phyloP scores from a whole-genome alignment of 768 basidiomycete genomes.

The Serendipita vermifera region DNA sequence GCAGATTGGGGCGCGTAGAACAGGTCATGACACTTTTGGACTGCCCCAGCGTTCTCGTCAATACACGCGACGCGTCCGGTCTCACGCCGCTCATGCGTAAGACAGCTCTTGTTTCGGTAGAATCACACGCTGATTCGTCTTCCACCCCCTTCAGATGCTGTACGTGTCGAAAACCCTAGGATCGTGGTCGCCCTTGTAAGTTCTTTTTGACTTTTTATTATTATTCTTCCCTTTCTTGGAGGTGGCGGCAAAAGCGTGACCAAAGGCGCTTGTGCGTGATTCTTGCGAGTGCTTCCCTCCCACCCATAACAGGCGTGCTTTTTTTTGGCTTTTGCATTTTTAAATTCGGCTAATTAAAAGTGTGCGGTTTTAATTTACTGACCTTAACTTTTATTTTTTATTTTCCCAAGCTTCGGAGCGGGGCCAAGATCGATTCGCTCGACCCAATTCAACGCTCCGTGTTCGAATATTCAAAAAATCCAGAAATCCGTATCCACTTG shows the following conservation, averaged over 20 bases:
- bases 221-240: no score
- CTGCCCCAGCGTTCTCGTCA: constrained; percentile 3
- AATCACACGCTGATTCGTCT: neutral
- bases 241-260: neutral
- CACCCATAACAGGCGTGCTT: no score
- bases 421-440: neutral
- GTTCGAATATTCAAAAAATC: neutral
- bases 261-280: no score
- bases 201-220: neutral
- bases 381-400: neutral
- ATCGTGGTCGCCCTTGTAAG: constrained; percentile 1
- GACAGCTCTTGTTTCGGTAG: neutral
- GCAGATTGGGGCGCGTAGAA: constrained; percentile 1
- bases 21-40: neutral
- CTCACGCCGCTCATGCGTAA: constrained; percentile 8
- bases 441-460: neutral
- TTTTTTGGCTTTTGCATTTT: no score
- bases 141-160: neutral
- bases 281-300: no score
- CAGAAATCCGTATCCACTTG: neutral
- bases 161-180: neutral
- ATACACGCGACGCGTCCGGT: constrained; percentile 4
- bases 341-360: no score
- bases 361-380: neutral
- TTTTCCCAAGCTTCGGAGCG: neutral